Evolutionary conservation across 768 basidiomycete species (phyloP), one percentile per base, ranked within the genome.

Genomic region (Collybia nuda): DNA sequence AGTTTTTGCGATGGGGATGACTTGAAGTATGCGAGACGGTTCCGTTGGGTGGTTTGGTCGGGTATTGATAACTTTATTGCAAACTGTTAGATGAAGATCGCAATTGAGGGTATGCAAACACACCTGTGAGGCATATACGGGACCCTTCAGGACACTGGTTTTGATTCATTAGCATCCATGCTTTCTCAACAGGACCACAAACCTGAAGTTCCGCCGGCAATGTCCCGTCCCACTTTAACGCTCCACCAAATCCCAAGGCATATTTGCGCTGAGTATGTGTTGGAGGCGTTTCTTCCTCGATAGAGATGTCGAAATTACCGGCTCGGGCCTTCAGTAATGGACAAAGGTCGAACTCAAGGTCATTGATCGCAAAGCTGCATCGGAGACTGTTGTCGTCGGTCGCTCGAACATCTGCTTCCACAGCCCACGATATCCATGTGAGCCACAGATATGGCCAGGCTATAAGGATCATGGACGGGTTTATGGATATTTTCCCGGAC

Each of bases 1-100:
- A 1, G 32, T 32, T 32, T 56, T 51, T 3, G 62, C 66, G 8
- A 70, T 58, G 8, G 69, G 67, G 14, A 72, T 57, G 29, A 72
- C 66, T 59, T 70, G 69, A 6, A 71, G 53, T 19, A 70, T 65
- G 17, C 69, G 58, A 6, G 52, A 18, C 17, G 69, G 69, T 39
- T 68, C 71, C 7, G 66, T 68, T 26, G 63, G 67, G 51, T 67
- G 66, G 7, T 62, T 57, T 28, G 67, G 69, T 5, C 66, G 59
- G 11, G 60, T 65, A 40, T 70, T 70, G 8, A 63, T 39, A 14
- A 66, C 57, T 62, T 23, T n/a, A 22, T 32, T 52, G 43, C 49
- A 12, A 29, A 44, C n/a, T 11, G 24, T 32, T 2, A 39, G 35
- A 18, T 11, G 32, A 3, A 28, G 22, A 17, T 39, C 5, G 18